These are phyloP conservation scores for Trichoderma atroviride DNA, from an alignment of 2,329 filamentous ascomycete species.

Conservation along the genomic window DNA sequence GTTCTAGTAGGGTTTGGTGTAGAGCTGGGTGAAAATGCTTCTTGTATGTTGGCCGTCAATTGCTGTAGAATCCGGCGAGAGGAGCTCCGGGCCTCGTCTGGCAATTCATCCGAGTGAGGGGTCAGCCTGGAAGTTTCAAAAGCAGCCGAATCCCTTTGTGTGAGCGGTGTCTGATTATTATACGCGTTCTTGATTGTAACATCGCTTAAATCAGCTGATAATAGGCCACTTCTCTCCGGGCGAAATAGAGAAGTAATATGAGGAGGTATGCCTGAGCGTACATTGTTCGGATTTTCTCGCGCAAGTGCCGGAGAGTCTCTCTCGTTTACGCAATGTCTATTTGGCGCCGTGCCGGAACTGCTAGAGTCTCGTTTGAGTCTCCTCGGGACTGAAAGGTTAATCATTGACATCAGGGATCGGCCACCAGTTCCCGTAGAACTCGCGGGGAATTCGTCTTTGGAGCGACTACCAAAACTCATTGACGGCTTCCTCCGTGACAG, in stretches of 20 bases:
- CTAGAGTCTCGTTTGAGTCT: constrained; percentile 33
- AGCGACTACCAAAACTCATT: constrained; percentile 42
- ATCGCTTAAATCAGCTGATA: not conserved
- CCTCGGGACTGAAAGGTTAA: constrained; percentile 42
- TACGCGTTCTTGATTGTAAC: not conserved
- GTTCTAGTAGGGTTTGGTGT: not conserved
- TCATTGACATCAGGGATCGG: constrained; percentile 41
- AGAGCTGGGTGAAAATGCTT: constrained; percentile 7
- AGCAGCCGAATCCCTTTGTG: not conserved
- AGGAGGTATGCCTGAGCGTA: not conserved
- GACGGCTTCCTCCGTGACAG: constrained; percentile 37
- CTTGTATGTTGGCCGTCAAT: constrained; percentile 12
- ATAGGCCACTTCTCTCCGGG: not conserved
- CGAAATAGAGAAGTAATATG: not conserved
- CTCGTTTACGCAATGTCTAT: not conserved
- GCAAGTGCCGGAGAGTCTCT: not conserved
- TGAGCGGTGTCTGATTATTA: not conserved
- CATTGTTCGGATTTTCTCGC: not conserved
- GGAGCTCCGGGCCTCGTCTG: not conserved
- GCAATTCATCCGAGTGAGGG: constrained; percentile 16
- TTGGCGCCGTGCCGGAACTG: constrained; percentile 2
- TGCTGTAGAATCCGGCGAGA: constrained; percentile 10
- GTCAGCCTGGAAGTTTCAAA: constrained; percentile 10
- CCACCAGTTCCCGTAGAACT: constrained; percentile 6
- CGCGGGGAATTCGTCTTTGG: constrained; percentile 44